Base-by-base conservation (phyloP, 345 rosid genomes). In the Camelina laxa region DNA sequence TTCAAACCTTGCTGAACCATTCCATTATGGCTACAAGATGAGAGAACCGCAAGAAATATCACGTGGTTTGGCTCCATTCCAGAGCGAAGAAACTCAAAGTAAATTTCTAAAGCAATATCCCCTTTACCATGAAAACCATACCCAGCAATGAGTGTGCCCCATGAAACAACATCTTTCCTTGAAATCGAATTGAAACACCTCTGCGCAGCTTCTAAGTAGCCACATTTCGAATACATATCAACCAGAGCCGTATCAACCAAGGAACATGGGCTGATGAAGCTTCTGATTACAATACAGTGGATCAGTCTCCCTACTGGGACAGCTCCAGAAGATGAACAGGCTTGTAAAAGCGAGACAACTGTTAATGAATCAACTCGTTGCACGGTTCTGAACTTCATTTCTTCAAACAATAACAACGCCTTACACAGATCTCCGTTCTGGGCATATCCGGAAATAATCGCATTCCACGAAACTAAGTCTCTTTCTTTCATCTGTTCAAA, bases 101-200 rank as follows among this genome's bases (percentile, higher is more conserved):
- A 89, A 72, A 84, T 54, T 59, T 77, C 76, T 53, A 93, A 78
- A 71, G 96, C 97, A 9, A 50, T 83, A 31, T 82, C 82, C 30
- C 91, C 98, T 82, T 85, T 83, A 47, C 98, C 97, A 79, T 93
- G 91, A 69, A 84, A 82, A 38, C 94, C 97, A 77, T 80, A 91
- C 51, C 96, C 98, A 48, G 86, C 76, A 69, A 93, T 79, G 58
- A 93, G 84, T 22, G 93, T 79, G 72, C 88, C 82, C 87, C 91
- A 91, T 15, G 88, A 77, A 44, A 89, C 84, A 70, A 84, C 72
- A 83, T 91, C 97, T 50, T 82, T 80, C 47, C 61, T 61, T 21
- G 65, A 56, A 78, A 84, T 87, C 51, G 74, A 69, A 49, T 81
- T 75, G 41, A 93, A 91, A 80, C 96, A 87, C 70, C 84, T 91